Evolutionary conservation across 805 yeast genomes (phyloP).

Genomic region (Saturnispora galanensis): DNA sequence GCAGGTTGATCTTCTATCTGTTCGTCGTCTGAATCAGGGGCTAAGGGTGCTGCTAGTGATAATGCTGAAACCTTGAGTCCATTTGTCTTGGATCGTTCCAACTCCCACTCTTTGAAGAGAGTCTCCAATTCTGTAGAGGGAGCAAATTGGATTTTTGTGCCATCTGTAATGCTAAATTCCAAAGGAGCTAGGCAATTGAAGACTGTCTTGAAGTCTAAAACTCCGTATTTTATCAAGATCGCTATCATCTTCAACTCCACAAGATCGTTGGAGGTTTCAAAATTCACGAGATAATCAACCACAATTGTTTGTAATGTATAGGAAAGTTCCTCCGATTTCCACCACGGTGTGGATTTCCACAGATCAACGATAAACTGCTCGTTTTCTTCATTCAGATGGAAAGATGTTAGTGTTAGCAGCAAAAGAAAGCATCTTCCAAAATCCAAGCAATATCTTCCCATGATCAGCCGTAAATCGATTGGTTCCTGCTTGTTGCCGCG

Average conservation of each 20-base stretch:
- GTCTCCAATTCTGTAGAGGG: conserved; percentile 28
- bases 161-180: conserved; percentile 16
- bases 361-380: conserved; percentile 40
- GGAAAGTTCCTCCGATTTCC: conserved; percentile 29
- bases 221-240: conserved; percentile 53
- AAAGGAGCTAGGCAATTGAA: conserved; percentile 48
- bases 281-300: conserved; percentile 21
- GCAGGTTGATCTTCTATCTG: conserved; percentile 13
- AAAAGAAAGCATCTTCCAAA: conserved; percentile 60
- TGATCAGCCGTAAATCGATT: conserved; percentile 42
- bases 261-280: conserved; percentile 3
- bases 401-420: conserved; percentile 42
- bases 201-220: conserved; percentile 53
- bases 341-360: conserved; percentile 50
- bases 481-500: conserved; percentile 24
- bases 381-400: conserved; percentile 31
- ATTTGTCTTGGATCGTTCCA: conserved; percentile 44
- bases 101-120: conserved; percentile 36
- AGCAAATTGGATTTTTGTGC: conserved; percentile 10
- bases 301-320: conserved; percentile 17
- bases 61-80: conserved; percentile 64
- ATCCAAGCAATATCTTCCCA: conserved; percentile 71
- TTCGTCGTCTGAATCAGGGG: conserved; percentile 51
- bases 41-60: conserved; percentile 80
- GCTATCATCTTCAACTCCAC: conserved; percentile 31